phyloP scores from a whole-genome alignment of 441 rosid species.

The Aquilaria agallochum region DNA sequence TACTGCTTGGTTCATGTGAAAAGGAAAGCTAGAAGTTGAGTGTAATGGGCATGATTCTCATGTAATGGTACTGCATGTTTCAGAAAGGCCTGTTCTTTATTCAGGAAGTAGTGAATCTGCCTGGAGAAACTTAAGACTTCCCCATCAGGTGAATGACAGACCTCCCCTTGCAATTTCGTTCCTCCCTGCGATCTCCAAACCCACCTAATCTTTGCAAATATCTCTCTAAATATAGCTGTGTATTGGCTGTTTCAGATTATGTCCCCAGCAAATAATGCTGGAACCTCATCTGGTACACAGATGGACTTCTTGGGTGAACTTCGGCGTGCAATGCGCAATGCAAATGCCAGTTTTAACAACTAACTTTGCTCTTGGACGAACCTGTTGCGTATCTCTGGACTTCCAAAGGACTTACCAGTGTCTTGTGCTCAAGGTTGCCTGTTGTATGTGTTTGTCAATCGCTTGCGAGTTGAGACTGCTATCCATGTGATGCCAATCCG shows the following conservation, averaged over 20 bases:
- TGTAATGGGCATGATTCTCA: background rate
- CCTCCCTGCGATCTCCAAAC: background rate
- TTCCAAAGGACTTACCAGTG: conserved; percentile 10
- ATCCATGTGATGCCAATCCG: no score
- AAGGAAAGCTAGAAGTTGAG: background rate
- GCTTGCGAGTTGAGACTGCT: background rate
- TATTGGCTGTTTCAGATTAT: conserved; percentile 29
- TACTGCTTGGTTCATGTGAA: no score
- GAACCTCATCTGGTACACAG: conserved; percentile 32
- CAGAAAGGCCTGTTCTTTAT: conserved; percentile 59
- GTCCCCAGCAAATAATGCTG: conserved; percentile 28
- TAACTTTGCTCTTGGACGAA: conserved; percentile 9
- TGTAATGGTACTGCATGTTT: conserved; percentile 9
- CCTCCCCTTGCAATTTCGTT: background rate
- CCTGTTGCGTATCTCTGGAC: conserved; percentile 12
- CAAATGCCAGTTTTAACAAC: conserved; percentile 22
- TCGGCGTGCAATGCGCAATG: conserved; percentile 33
- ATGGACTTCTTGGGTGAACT: conserved; percentile 54
- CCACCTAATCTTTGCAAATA: background rate
- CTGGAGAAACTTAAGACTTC: conserved; percentile 42
- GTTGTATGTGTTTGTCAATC: conserved; percentile 18
- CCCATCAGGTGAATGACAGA: conserved; percentile 46
- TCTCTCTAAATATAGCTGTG: conserved; percentile 5
- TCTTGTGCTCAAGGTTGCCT: conserved; percentile 9
- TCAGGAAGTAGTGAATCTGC: conserved; percentile 40